These are phyloP conservation scores for Zopfochytrium polystomum DNA, from an alignment of 371 early-diverging fungal genomes.

Conservation along the genomic window DNA sequence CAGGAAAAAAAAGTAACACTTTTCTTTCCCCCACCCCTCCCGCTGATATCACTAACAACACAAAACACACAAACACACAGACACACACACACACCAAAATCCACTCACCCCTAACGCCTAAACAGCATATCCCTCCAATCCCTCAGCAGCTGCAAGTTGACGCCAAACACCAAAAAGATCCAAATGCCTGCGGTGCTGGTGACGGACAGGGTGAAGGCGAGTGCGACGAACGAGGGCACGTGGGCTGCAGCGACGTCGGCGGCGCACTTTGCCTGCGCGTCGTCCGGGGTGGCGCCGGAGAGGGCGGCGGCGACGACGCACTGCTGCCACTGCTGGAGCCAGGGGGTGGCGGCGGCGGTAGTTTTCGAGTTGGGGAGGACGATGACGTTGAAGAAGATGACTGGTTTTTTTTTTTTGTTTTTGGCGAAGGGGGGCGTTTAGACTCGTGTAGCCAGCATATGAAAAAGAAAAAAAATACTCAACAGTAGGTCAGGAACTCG, in stretches of 20 bases:
- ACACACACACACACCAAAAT: too few species aligned
- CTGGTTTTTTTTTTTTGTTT: too few species aligned
- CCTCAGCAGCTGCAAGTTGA: background rate
- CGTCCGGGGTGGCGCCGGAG: slow-evolving; percentile 2
- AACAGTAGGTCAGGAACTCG: slow-evolving; percentile 32
- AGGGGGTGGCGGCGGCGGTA: slow-evolving; percentile 28
- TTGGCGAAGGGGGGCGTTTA: too few species aligned
- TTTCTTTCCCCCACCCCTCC: too few species aligned
- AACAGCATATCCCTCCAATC: too few species aligned
- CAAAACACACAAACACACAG: too few species aligned
- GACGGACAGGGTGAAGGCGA: slow-evolving; percentile 57
- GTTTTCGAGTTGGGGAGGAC: slow-evolving; percentile 4
- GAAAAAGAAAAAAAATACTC: too few species aligned
- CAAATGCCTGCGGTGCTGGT: slow-evolving; percentile 57
- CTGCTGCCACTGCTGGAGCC: slow-evolving; percentile 42
- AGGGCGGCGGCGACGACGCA: slow-evolving; percentile 40
- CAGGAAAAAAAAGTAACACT: too few species aligned
- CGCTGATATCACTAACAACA: too few species aligned
- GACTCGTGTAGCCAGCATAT: too few species aligned
- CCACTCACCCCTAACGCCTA: too few species aligned
- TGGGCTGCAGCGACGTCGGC: slow-evolving; percentile 26
- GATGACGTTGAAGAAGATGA: slow-evolving; percentile 53
- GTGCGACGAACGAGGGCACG: slow-evolving; percentile 56
- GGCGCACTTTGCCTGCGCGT: slow-evolving; percentile 45
- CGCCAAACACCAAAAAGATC: slow-evolving; percentile 58